Conservation (phyloP, 2,329 filamentous ascomycete genomes). For the Aureobasidium uvarum region DNA sequence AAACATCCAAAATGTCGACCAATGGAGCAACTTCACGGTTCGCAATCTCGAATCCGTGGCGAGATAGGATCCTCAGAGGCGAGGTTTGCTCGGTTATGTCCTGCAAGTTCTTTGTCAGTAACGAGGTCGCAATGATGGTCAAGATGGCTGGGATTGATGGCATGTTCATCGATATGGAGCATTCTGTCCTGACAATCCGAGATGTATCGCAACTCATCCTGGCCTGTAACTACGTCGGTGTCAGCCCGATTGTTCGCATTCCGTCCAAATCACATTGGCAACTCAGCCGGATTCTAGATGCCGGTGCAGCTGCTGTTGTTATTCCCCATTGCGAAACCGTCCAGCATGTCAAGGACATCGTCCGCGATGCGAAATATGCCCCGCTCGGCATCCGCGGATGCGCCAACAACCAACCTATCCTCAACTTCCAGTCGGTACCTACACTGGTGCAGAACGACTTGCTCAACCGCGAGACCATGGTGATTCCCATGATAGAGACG, state of each 20-base stretch:
- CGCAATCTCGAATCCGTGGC: conserved; percentile 10
- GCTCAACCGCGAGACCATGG: conserved; percentile 40
- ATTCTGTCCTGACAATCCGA: conserved; percentile 43
- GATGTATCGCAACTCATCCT: conserved; percentile 42
- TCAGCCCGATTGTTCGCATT: conserved; percentile 46
- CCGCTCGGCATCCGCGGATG: conserved; percentile 42
- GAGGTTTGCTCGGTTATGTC: conserved; percentile 21
- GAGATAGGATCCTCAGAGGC: conserved; percentile 4
- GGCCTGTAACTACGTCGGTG: conserved; percentile 43
- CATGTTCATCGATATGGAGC: conserved; percentile 50
- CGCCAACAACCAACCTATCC: conserved; percentile 41
- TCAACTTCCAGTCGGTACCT: conserved; percentile 39
- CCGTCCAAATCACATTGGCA: conserved; percentile 44
- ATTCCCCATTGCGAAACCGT: conserved; percentile 45
- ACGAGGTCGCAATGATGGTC: conserved; percentile 42
- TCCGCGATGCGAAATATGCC: conserved; percentile 42
- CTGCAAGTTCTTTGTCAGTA: conserved; percentile 39
- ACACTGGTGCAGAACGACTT: conserved; percentile 35
- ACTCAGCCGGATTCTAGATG: conserved; percentile 44
- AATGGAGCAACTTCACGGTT: conserved; percentile 6
- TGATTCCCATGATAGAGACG: conserved; percentile 49
- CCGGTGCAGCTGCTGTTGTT: conserved; percentile 45
- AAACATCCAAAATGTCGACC: not conserved
- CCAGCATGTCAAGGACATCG: conserved; percentile 41
- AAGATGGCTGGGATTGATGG: conserved; percentile 46